Base-by-base conservation (phyloP, 2,329 filamentous ascomycete genomes). In the Malbranchea cinnamomea region DNA sequence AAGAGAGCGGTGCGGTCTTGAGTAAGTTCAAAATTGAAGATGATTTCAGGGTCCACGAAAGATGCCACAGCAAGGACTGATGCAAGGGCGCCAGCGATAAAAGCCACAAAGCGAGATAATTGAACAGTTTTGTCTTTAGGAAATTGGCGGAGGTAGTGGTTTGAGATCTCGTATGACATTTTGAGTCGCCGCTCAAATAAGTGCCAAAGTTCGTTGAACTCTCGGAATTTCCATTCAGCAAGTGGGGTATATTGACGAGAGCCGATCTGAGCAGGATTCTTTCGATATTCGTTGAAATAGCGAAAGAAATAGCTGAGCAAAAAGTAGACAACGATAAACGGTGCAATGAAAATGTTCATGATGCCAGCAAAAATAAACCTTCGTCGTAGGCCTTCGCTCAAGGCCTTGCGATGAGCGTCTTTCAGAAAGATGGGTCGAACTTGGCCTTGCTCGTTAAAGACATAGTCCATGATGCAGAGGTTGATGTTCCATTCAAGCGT, bases 211-310 rank as follows among this genome's bases (percentile, higher is more conserved):
- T 98, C 89, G 46, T 98, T 98, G 65, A 95, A 98, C 51, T 95
- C 87, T 27, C 89, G 77, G 39, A 98, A 94, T 46, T 94, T 95
- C 89, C 89, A 98, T 50, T 93, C 80, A 0, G 89, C 89, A 29
- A 93, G 69, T 1, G 84, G 81, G 0, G 87, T 95, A 49, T 94
- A 98, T 41, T 84, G 77, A 23, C 89, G 74, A 10, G 83, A 78
- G n/a, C 81, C 79, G 21, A 93, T 70, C 38, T 84, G 76, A 1
- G 82, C 74, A 0, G 83, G 87, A 38, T 94, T 92, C 47, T 85
- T 91, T 55, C 93, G 84, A 48, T 92, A 94, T 61, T 98, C 87
- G 46, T 89, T 89, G 53, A 94, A 95, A 49, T 95, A 93, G 18
- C 78, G 83, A 49, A 95, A 84, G 46, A 98, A 82, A 52, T 92